Conservation (phyloP, 306 rosid species). For the Cucurbita maxima region DNA sequence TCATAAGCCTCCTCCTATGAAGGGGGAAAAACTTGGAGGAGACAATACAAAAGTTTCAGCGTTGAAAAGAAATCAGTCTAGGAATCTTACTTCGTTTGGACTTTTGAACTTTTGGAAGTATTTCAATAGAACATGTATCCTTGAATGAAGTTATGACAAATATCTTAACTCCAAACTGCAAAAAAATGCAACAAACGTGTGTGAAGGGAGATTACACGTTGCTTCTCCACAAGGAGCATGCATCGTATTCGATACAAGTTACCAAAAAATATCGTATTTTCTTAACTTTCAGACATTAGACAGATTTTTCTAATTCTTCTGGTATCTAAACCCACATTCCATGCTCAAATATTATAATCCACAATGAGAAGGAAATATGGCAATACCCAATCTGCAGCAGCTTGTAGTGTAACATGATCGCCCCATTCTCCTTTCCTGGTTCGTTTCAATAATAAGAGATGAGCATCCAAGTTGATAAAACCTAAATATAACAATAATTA, state of each 20-base stretch:
- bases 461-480: slow-evolving; percentile 6
- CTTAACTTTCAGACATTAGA: neutral
- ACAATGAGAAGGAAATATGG: neutral
- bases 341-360: neutral
- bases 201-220: neutral
- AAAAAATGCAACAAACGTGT: neutral
- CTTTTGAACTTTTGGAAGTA: slow-evolving; percentile 62
- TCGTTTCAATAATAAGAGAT: slow-evolving; percentile 20
- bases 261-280: neutral
- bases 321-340: too few species aligned
- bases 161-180: slow-evolving; percentile 91
- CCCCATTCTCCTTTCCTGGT: slow-evolving; percentile 98
- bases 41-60: neutral
- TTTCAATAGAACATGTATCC: slow-evolving; percentile 87
- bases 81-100: slow-evolving; percentile 57
- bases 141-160: slow-evolving; percentile 83
- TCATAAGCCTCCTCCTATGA: neutral
- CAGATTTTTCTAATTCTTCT: too few species aligned
- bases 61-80: neutral
- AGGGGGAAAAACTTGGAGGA: too few species aligned
- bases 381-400: slow-evolving; percentile 95
- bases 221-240: neutral
- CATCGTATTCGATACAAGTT: neutral
- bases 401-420: slow-evolving; percentile 93
- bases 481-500: neutral